Evolutionary conservation across 2,329 filamentous ascomycete genomes (phyloP).

Genomic region (Aureobasidium mangrovei): DNA sequence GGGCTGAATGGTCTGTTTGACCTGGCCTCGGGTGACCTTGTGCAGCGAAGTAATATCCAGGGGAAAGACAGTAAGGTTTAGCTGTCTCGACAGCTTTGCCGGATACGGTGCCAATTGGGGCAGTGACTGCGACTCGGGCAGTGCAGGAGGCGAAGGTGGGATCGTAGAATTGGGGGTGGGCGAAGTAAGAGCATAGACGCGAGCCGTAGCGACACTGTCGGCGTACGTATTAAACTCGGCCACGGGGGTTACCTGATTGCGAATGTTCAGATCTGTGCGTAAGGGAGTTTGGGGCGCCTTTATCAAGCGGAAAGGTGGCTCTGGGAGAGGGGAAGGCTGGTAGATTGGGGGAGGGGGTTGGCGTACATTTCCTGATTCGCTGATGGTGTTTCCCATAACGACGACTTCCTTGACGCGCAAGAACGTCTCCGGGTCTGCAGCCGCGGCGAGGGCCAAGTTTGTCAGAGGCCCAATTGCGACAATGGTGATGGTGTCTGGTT

Average conservation of each 20-base stretch:
- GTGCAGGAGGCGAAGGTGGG: conserved; percentile 52
- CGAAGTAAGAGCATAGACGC: conserved; percentile 42
- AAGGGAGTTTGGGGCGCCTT: conserved; percentile 31
- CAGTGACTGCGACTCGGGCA: conserved; percentile 17
- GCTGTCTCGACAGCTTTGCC: conserved; percentile 29
- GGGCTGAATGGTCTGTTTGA: conserved; percentile 25
- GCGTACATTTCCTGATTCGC: conserved; percentile 64
- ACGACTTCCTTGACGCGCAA: conserved; percentile 82
- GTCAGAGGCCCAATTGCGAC: conserved; percentile 84
- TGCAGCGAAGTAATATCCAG: conserved; percentile 41
- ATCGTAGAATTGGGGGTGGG: conserved; percentile 66
- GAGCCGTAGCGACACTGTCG: conserved; percentile 49
- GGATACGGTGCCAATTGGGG: conserved; percentile 33
- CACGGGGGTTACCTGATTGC: conserved; percentile 56
- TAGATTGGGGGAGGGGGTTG: conserved; percentile 18
- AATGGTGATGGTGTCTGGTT: conserved; percentile 77
- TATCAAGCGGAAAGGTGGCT: conserved; percentile 31
- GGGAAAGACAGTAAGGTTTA: conserved; percentile 41
- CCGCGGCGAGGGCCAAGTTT: conserved; percentile 83
- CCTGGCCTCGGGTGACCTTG: conserved; percentile 32
- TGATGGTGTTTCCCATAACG: conserved; percentile 87
- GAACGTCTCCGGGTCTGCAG: conserved; percentile 82
- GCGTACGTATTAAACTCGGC: conserved; percentile 96
- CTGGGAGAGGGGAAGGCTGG: conserved; percentile 19
- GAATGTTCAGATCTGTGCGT: conserved; percentile 19